A percentile compares a stretch with the other conserved stretches of the same genome.
phyloP scores from a whole-genome alignment of 176 grass and related monocot genomes.

The Tillandsia leiboldiana region DNA sequence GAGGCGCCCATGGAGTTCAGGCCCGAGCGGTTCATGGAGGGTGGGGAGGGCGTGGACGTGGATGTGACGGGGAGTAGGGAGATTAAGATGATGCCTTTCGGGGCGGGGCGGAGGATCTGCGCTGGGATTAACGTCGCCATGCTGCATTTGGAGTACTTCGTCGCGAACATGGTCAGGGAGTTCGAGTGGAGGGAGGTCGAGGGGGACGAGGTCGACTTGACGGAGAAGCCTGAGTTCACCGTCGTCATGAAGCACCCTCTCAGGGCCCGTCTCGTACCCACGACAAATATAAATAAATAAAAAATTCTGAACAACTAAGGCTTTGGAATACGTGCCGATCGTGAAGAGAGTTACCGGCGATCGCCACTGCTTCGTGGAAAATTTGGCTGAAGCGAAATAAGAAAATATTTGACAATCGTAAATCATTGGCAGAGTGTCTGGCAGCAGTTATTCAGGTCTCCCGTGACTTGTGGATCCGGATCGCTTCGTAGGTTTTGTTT shows the following conservation, averaged over 20 bases:
- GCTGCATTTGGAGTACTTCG: conserved; percentile 60
- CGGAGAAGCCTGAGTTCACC: conserved; percentile 53
- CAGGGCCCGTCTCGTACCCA: conserved; percentile 24
- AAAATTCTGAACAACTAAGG: too few species aligned
- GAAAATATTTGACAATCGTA: too few species aligned
- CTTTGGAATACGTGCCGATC: too few species aligned
- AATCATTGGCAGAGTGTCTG: too few species aligned
- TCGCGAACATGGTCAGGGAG: conserved; percentile 57
- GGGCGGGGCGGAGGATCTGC: conserved; percentile 55
- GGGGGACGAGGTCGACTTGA: conserved; percentile 53
- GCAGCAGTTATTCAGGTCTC: too few species aligned
- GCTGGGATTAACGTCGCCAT: conserved; percentile 36
- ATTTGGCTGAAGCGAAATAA: too few species aligned
- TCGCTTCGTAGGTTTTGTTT: too few species aligned
- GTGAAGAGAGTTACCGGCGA: too few species aligned
- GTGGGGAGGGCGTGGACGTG: conserved; percentile 37
- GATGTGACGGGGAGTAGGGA: conserved; percentile 52
- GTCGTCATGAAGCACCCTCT: conserved; percentile 56
- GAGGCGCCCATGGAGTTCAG: conserved; percentile 29
- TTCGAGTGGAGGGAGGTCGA: conserved; percentile 42
- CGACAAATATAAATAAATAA: conserved; percentile 1
- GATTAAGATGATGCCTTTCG: conserved; percentile 83
- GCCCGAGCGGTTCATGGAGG: conserved; percentile 50
- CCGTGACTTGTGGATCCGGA: too few species aligned
- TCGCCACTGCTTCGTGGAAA: too few species aligned